Evolutionary conservation across 345 rosid species (phyloP).

Genomic region (Geranium rotundifolium): DNA sequence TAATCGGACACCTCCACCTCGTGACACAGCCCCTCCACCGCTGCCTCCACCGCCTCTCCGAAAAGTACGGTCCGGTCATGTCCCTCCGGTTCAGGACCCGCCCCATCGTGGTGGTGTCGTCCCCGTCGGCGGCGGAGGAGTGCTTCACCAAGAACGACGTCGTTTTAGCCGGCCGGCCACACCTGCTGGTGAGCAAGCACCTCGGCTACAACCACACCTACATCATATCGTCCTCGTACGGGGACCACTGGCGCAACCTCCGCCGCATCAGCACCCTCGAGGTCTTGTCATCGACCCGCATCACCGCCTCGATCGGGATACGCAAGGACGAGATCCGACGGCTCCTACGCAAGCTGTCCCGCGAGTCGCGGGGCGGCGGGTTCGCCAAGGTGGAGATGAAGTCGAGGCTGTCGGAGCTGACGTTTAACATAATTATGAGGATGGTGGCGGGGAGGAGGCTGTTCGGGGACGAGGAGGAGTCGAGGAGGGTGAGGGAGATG

Average conservation of each 20-base stretch:
- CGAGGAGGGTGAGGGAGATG: conserved; percentile 15
- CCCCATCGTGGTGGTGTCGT: conserved; percentile 21
- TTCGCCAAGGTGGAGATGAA: conserved; percentile 32
- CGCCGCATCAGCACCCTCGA: conserved; percentile 35
- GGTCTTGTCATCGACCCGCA: conserved; percentile 42
- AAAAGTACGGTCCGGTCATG: conserved; percentile 30
- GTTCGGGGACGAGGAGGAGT: conserved; percentile 38
- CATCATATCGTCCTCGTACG: conserved; percentile 26
- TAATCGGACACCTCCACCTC: conserved; percentile 37
- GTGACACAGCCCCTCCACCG: conserved; percentile 18
- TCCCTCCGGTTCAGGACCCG: conserved; percentile 31
- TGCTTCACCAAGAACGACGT: conserved; percentile 44
- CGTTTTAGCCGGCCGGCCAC: conserved; percentile 35
- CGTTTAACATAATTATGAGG: conserved; percentile 20
- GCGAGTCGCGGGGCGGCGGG: conserved; percentile 7
- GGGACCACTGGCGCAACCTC: conserved; percentile 64
- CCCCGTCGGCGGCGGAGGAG: conserved; percentile 26
- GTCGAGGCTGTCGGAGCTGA: conserved; percentile 23
- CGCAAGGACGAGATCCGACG: conserved; percentile 38
- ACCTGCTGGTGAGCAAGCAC: conserved; percentile 18
- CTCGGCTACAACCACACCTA: conserved; percentile 32
- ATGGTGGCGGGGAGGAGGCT: conserved; percentile 52
- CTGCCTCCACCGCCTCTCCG: conserved; percentile 14
- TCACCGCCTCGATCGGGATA: conserved; percentile 18
- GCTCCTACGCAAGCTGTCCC: conserved; percentile 23